Evolutionary conservation across 139 green algal species (phyloP).

Genomic region (Chlorella sp.): DNA sequence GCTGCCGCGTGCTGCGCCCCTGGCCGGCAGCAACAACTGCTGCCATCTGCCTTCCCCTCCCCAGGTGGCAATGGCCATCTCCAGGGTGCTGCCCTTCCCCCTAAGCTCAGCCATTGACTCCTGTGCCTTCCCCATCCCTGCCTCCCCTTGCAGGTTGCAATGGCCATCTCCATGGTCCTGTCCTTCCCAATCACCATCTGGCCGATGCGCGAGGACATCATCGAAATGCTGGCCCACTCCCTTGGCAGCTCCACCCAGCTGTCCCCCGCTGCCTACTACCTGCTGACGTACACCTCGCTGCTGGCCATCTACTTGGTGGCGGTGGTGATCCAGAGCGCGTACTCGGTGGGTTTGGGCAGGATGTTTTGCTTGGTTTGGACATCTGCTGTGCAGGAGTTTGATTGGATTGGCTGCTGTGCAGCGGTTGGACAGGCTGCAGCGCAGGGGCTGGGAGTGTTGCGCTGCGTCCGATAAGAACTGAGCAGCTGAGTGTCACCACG

Average conservation of each 20-base stretch:
- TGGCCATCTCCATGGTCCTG: constrained; percentile 17
- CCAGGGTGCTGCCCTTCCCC: constrained; percentile 26
- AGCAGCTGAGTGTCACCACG: too few species aligned
- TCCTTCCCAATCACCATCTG: constrained; percentile 43
- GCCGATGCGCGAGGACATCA: constrained; percentile 36
- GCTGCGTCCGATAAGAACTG: too few species aligned
- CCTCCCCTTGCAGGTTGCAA: background rate
- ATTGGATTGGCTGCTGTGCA: too few species aligned
- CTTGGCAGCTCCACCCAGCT: constrained; percentile 15
- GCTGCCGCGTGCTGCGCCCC: too few species aligned
- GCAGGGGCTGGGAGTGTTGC: too few species aligned
- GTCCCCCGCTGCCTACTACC: constrained; percentile 4
- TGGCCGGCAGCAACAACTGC: too few species aligned
- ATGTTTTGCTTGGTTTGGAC: too few species aligned
- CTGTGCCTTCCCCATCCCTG: background rate
- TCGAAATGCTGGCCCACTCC: constrained; percentile 9
- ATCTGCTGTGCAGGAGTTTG: background rate
- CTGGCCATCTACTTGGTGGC: constrained; percentile 12
- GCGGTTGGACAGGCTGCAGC: too few species aligned
- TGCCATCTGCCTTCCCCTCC: too few species aligned
- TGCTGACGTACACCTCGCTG: constrained; percentile 23
- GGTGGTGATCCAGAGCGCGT: constrained; percentile 6
- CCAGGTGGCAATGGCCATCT: background rate
- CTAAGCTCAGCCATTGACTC: too few species aligned
- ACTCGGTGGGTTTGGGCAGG: constrained; percentile 1